Evolutionary conservation across 495 filamentous ascomycete genomes (phyloP), one percentile per base, ranked within the genome.

Genomic region (Haplographium delicatum): DNA sequence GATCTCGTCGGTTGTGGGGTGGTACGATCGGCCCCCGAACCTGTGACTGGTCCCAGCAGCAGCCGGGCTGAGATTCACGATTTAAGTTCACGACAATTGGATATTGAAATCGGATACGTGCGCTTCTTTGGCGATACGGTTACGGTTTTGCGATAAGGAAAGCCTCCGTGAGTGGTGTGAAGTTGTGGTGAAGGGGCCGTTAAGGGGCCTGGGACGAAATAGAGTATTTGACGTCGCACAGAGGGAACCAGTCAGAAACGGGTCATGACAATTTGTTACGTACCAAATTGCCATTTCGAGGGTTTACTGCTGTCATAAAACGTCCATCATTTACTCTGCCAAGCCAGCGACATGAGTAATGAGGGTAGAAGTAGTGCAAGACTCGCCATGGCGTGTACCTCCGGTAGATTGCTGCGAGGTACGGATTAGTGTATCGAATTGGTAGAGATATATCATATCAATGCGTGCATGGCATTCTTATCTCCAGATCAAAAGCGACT

Each of bases 301-400:
- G 18, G 53, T 56, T 60, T 60, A 35, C 53, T 60, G 57, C 48
- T 60, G 57, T 60, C 57, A 60, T 60, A 13, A 51, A 57, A 47
- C 39, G 35, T 16, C 38, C 20, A 37, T 47, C n/a, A 19, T n/a
- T n/a, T n/a, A n/a, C 22, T 33, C 7, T 33, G 7, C 28, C 28
- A 33, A n/a, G 28, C 28, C 28, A 33, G n/a, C 28, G n/a, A 7
- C 28, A 33, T n/a, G 28, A 33, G 28, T 33, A 33, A 33, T 7
- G 28, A 5, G 7, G 40, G 40, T 22, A 9, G 8, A 19, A 22
- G 20, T n/a, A n/a, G n/a, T n/a, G n/a, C n/a, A n/a, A n/a, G n/a
- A n/a, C n/a, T n/a, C n/a, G n/a, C n/a, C n/a, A n/a, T n/a, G 34
- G 33, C 15, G 44, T 47, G 48, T 51, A 35, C 27, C 41, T 43